Percentiles rank a stretch among this genome's conserved stretches.
phyloP scores from a whole-genome alignment of 768 basidiomycete species.

The Rhizopogon sp. region DNA sequence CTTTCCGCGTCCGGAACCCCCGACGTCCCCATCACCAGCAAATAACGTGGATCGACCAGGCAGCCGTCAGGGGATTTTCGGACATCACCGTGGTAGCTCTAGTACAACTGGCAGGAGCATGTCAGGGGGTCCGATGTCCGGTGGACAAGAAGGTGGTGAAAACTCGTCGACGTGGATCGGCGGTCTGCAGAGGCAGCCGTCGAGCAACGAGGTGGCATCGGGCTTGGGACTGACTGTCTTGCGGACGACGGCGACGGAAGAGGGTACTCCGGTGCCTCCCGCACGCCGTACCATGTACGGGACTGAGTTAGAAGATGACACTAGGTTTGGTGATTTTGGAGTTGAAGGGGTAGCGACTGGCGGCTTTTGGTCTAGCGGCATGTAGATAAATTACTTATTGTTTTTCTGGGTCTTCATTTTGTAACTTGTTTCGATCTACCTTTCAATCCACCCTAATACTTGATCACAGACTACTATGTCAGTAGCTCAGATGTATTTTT shows the following conservation, averaged over 20 bases:
- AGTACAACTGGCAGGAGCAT: conserved; percentile 23
- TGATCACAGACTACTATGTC: neutral
- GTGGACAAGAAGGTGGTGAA: conserved; percentile 26
- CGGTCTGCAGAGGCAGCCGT: conserved; percentile 26
- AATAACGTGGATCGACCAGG: conserved; percentile 26
- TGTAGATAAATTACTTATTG: conserved; percentile 26
- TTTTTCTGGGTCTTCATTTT: neutral
- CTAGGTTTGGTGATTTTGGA: conserved; percentile 84
- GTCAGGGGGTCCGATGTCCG: conserved; percentile 20
- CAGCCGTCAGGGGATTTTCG: conserved; percentile 27
- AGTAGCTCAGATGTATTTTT: neutral
- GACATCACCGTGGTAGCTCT: conserved; percentile 34
- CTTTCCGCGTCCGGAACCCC: conserved; percentile 30
- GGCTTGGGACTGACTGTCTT: conserved; percentile 38
- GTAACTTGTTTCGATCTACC: neutral
- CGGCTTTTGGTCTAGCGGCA: conserved; percentile 58
- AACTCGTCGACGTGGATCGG: conserved; percentile 25
- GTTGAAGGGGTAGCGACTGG: conserved; percentile 70
- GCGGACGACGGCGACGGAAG: conserved; percentile 34
- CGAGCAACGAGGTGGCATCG: conserved; percentile 44
- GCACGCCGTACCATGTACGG: conserved; percentile 78
- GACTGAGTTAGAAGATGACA: conserved; percentile 75
- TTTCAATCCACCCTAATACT: neutral
- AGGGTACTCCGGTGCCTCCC: conserved; percentile 36
- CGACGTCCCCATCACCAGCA: conserved; percentile 28